These are phyloP conservation scores for Aspergillus pseudoterreus DNA, from an alignment of 2,329 filamentous ascomycete species.

Conservation along the genomic window DNA sequence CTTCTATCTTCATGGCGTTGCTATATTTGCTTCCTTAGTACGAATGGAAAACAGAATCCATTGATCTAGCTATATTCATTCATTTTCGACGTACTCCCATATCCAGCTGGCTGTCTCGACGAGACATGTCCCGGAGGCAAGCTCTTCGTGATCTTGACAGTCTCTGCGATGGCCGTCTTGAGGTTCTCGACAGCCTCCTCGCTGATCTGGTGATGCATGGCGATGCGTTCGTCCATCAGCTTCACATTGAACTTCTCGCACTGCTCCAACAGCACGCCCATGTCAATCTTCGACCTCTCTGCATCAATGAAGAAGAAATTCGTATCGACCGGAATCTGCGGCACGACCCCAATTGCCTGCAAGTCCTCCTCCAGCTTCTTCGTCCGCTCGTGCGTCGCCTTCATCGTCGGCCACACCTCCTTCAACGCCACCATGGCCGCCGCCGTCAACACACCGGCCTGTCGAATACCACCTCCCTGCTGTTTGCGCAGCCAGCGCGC, in stretches of 20 bases:
- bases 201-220: slow-evolving; percentile 29
- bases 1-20: too few species aligned
- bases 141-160: slow-evolving; percentile 18
- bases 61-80: slow-evolving; percentile 22
- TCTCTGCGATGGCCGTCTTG: slow-evolving; percentile 20
- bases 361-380: slow-evolving; percentile 20
- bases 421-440: slow-evolving; percentile 20
- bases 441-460: slow-evolving; percentile 21
- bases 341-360: slow-evolving; percentile 47
- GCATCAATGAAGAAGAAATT: slow-evolving; percentile 25
- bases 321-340: slow-evolving; percentile 35
- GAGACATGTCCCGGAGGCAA: slow-evolving; percentile 16
- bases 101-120: slow-evolving; percentile 12
- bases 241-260: slow-evolving; percentile 20
- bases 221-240: slow-evolving; percentile 23
- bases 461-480: slow-evolving; percentile 31
- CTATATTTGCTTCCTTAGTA: not conserved
- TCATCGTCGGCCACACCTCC: slow-evolving; percentile 23
- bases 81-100: slow-evolving; percentile 24
- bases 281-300: slow-evolving; percentile 17
- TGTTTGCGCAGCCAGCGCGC: slow-evolving; percentile 30
- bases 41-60: not conserved
- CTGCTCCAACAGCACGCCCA: slow-evolving; percentile 22
- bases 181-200: slow-evolving; percentile 30
- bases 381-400: slow-evolving; percentile 18